Conservation (phyloP, 345 rosid genomes). For the Raphanus sativus region DNA sequence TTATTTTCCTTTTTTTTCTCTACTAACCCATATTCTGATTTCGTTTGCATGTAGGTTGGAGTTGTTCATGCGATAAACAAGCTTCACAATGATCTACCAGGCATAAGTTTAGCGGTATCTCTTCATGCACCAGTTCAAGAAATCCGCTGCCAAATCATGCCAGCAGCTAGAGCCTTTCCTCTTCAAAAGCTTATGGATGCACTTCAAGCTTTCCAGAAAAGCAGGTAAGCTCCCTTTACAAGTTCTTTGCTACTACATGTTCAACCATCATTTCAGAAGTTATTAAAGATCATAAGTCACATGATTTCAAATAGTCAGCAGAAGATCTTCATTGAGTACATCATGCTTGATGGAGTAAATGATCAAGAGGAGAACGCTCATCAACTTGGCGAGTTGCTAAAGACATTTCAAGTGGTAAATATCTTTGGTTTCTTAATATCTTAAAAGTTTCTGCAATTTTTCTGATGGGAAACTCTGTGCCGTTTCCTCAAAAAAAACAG, state of each 20-base stretch:
- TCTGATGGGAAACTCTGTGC: constrained; percentile 9
- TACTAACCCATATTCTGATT: not conserved
- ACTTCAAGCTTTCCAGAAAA: constrained; percentile 67
- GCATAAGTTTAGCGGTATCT: constrained; percentile 93
- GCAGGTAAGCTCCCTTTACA: constrained; percentile 46
- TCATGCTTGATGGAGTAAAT: constrained; percentile 94
- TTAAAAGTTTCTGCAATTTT: not conserved
- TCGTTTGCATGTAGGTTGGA: constrained; percentile 73
- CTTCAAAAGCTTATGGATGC: constrained; percentile 85
- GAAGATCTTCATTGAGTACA: constrained; percentile 87
- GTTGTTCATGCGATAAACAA: constrained; percentile 87
- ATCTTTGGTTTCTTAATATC: not conserved
- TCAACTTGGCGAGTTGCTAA: constrained; percentile 73
- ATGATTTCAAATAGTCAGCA: constrained; percentile 46
- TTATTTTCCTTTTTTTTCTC: not conserved
- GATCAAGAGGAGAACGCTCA: constrained; percentile 88
- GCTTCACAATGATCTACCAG: constrained; percentile 86
- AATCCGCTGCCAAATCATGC: constrained; percentile 94
- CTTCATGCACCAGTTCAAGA: constrained; percentile 98
- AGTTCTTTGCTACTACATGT: not conserved
- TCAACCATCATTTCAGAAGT: not conserved
- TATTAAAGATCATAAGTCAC: not conserved
- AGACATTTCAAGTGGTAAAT: constrained; percentile 85
- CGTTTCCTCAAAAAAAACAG: constrained; percentile 41
- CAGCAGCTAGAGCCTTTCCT: constrained; percentile 96